Evolutionary conservation across 768 basidiomycete genomes (phyloP).

Genomic region (Dioszegia crocea): DNA sequence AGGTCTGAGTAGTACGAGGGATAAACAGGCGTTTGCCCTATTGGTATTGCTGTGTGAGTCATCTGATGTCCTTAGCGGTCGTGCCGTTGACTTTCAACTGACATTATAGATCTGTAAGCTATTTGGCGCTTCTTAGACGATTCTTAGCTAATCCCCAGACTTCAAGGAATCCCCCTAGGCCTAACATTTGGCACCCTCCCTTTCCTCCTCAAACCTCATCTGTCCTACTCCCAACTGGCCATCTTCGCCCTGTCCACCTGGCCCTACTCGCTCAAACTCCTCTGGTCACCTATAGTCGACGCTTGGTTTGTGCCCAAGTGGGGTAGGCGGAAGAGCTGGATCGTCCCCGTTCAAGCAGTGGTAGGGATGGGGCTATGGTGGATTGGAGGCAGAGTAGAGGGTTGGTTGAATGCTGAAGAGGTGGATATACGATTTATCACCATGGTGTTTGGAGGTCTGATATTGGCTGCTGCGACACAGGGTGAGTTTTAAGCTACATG

Average conservation of each 20-base stretch:
- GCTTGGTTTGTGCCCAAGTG: conserved; percentile 66
- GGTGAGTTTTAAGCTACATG: background rate
- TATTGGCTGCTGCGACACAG: conserved; percentile 95
- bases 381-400: conserved; percentile 60
- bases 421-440: conserved; percentile 75
- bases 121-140: conserved; percentile 2
- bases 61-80: background rate
- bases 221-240: conserved; percentile 95
- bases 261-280: conserved; percentile 83
- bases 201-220: conserved; percentile 87
- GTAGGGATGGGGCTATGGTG: conserved; percentile 66
- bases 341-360: conserved; percentile 90
- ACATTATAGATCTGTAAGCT: conserved; percentile 1
- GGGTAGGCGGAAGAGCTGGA: conserved; percentile 98
- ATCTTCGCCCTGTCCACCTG: conserved; percentile 80
- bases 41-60: conserved; percentile 79
- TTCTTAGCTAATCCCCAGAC: conserved; percentile 2
- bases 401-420: conserved; percentile 72
- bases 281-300: conserved; percentile 98
- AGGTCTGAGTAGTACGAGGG: conserved; percentile 60
- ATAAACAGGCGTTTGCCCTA: conserved; percentile 78
- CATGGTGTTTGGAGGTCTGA: conserved; percentile 76
- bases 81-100: background rate
- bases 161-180: conserved; percentile 88
- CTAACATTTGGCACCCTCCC: conserved; percentile 94